Evolutionary conservation across 441 rosid species (phyloP).

Genomic region (Populus hybrid): DNA sequence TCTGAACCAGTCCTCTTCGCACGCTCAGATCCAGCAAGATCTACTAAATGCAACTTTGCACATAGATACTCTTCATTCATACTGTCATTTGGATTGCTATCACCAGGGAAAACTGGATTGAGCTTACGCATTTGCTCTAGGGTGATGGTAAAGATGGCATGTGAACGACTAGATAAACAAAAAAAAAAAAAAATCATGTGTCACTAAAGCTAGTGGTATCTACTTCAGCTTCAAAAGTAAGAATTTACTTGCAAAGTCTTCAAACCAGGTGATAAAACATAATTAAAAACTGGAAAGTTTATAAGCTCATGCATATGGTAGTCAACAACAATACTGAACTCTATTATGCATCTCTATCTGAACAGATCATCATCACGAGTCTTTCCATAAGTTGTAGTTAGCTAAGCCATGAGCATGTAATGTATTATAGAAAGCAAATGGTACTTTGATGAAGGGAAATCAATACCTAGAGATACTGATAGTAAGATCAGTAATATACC

Average conservation of each 20-base stretch:
- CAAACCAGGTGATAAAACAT: neutral
- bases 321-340: neutral
- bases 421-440: neutral
- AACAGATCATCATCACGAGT: neutral
- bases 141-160: slow-evolving; percentile 97
- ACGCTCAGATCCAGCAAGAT: no score
- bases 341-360: neutral
- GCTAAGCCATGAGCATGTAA: neutral
- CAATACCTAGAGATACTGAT: neutral
- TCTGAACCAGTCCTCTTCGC: slow-evolving; percentile 98
- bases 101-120: slow-evolving; percentile 55
- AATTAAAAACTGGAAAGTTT: neutral
- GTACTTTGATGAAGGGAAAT: neutral
- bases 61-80: slow-evolving; percentile 90
- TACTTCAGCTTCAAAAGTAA: slow-evolving; percentile 10
- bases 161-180: slow-evolving; percentile 75
- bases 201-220: slow-evolving; percentile 5
- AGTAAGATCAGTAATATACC: slow-evolving; percentile 37
- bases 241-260: slow-evolving; percentile 6
- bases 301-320: neutral
- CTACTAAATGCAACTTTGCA: no score
- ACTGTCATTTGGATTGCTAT: slow-evolving; percentile 48
- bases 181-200: slow-evolving; percentile 19
- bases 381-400: neutral
- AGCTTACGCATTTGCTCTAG: slow-evolving; percentile 91